A percentile compares a stretch with the other conserved stretches of the same genome.
Conservation (phyloP, 2,329 filamentous ascomycete genomes). For the Neofusicoccum sp. region DNA sequence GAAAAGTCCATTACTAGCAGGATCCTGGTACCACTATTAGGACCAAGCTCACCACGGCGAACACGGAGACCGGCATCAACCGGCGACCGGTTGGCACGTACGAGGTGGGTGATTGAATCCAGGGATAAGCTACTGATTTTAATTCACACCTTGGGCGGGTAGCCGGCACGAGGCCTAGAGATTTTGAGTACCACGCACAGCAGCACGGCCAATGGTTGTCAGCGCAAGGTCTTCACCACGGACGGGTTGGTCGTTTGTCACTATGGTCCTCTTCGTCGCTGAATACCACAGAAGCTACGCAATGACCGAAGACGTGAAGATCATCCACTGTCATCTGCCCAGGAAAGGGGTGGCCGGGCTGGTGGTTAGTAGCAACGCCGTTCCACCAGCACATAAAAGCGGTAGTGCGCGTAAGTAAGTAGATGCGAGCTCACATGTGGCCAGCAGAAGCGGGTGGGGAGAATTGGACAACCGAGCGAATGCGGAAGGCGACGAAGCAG, state of each 20-base stretch:
- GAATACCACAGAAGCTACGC: constrained; percentile 29
- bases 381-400: constrained; percentile 22
- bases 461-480: neutral
- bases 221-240: constrained; percentile 28
- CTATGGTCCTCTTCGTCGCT: no score
- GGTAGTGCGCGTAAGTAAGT: no score
- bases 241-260: constrained; percentile 28
- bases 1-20: no score
- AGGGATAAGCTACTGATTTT: constrained; percentile 28
- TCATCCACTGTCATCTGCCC: constrained; percentile 32
- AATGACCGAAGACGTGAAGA: constrained; percentile 27
- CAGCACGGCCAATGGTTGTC: constrained; percentile 23
- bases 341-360: constrained; percentile 30
- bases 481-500: neutral
- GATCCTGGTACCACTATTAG: neutral
- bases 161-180: constrained; percentile 26
- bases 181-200: constrained; percentile 27
- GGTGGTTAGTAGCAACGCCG: constrained; percentile 26
- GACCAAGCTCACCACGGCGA: neutral
- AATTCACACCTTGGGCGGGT: constrained; percentile 26
- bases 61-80: neutral
- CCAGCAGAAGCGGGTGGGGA: neutral
- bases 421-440: neutral
- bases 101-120: neutral
- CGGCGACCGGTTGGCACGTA: neutral